Evolutionary conservation across 495 filamentous ascomycete genomes (phyloP), one percentile per base, ranked within the genome.

Genomic region (Hypoxylon fragiforme): DNA sequence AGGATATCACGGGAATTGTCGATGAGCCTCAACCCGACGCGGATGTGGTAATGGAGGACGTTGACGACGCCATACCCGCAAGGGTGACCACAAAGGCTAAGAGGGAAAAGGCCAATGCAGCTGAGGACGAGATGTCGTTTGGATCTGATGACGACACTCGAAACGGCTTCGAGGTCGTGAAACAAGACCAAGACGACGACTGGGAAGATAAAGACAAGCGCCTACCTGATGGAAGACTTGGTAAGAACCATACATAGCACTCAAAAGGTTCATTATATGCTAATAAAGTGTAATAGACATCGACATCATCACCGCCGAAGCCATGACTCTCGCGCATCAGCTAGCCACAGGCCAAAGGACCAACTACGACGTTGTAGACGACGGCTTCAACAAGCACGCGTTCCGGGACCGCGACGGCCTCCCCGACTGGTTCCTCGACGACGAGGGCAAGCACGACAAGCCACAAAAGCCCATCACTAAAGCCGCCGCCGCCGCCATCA

Each of bases 271-370:
- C 11, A 13, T 13, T 12, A 6, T 13, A 43, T 48, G 47, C 75
- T 71, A 70, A 77, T 60, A 26, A n/a, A 44, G 3, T 14, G 18
- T n/a, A 60, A 46, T 71, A 84, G 91, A 96, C 57, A 97, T 99
- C 75, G 89, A 97, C 69, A 97, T 99, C 63, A 94, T 97, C 61
- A 99, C 94, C 7, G 94, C 92, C 14, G 95, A 99, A 76, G 94
- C 94, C 51, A 99, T 99, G 94, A 91, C 90, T 6, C 79, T 99
- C n/a, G 94, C 94, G 1, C 94, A 97, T 48, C 81, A 89, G 63
- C 83, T 99, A 50, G 94, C 91, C 16, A 86, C 85, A 0, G 95
- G 95, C 16, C 79, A 94, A 63, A 92, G 86, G 67, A 87, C 85
- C 7, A 84, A 79, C 16, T 65, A 83, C 41, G 88, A 95, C 63